A percentile compares a stretch with the other conserved stretches of the same genome.
Conservation (phyloP, 345 rosid species). For the Arabidopsis suecica region DNA sequence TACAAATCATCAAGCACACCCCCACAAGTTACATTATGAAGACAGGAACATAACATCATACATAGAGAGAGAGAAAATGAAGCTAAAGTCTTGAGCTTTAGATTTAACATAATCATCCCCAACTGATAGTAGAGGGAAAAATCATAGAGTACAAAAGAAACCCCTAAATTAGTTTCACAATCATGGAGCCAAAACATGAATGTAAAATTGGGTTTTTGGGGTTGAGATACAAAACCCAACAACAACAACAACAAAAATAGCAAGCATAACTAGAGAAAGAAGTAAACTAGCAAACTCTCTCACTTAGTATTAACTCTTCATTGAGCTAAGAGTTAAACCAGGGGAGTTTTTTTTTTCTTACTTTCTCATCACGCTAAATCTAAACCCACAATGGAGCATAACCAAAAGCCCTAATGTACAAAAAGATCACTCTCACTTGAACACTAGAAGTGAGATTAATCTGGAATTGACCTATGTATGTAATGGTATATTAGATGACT, state of each 20-base stretch:
- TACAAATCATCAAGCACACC: not conserved
- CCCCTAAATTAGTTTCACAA: constrained; percentile 26
- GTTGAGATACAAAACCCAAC: not conserved
- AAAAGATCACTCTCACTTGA: constrained; percentile 48
- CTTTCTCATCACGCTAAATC: constrained; percentile 34
- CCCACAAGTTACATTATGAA: constrained; percentile 12
- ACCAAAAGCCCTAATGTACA: constrained; percentile 50
- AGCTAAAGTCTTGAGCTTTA: constrained; percentile 19
- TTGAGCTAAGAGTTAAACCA: constrained; percentile 31
- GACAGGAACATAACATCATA: constrained; percentile 18
- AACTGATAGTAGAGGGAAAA: constrained; percentile 19
- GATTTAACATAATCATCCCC: constrained; percentile 31
- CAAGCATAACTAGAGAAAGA: constrained; percentile 27
- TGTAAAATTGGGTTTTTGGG: constrained; percentile 19
- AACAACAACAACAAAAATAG: constrained; percentile 2
- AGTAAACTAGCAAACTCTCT: constrained; percentile 37
- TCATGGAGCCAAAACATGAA: constrained; percentile 38
- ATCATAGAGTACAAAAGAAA: constrained; percentile 18
- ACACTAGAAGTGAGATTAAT: constrained; percentile 17
- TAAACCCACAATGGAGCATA: constrained; percentile 31
- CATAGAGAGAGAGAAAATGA: not conserved
- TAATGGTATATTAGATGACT: constrained; percentile 44
- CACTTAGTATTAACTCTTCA: constrained; percentile 36
- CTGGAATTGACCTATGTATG: constrained; percentile 30
- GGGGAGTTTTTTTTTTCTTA: constrained; percentile 38